A percentile compares a stretch with the other conserved stretches of the same genome.
These are phyloP conservation scores for Phylloporus gajari DNA, from an alignment of 1,284 basidiomycete genomes.

Conservation along the genomic window DNA sequence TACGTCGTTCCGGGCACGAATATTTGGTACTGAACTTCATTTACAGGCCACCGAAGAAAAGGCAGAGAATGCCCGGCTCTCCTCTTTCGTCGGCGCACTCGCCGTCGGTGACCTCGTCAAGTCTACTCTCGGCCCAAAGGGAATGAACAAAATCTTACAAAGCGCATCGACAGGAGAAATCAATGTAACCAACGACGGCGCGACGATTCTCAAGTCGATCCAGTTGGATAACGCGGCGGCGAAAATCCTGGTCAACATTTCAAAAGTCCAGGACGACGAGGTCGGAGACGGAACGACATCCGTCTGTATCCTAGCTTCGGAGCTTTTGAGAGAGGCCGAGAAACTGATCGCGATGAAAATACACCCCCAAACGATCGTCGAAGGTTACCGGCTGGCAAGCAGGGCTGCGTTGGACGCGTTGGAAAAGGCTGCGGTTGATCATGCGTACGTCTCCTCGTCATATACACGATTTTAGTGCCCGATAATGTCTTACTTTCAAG, in stretches of 20 bases:
- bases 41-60: slow-evolving; percentile 94
- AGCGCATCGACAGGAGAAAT: slow-evolving; percentile 92
- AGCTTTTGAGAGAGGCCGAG: slow-evolving; percentile 94
- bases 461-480: not conserved
- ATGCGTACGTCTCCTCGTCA: slow-evolving; percentile 69
- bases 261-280: slow-evolving; percentile 99
- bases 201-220: slow-evolving; percentile 97
- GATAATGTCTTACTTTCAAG: slow-evolving; percentile 48
- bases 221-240: slow-evolving; percentile 98
- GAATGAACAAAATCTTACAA: slow-evolving; percentile 96
- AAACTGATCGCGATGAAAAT: slow-evolving; percentile 93
- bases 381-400: slow-evolving; percentile 95
- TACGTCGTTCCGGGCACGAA: slow-evolving; percentile 23
- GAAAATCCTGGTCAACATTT: slow-evolving; percentile 99
- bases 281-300: slow-evolving; percentile 97
- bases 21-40: slow-evolving; percentile 20
- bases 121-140: slow-evolving; percentile 97
- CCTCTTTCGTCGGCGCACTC: slow-evolving; percentile 96
- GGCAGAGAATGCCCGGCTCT: slow-evolving; percentile 98
- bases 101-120: slow-evolving; percentile 98
- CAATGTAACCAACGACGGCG: slow-evolving; percentile 98
- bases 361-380: slow-evolving; percentile 99
- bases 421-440: slow-evolving; percentile 83
- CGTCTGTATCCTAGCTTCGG: slow-evolving; percentile 93
- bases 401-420: slow-evolving; percentile 87